Percentiles rank a stretch among this genome's conserved stretches.
phyloP scores from a whole-genome alignment of 495 filamentous ascomycete genomes.

The Pseudomonodictys pantanalensis region DNA sequence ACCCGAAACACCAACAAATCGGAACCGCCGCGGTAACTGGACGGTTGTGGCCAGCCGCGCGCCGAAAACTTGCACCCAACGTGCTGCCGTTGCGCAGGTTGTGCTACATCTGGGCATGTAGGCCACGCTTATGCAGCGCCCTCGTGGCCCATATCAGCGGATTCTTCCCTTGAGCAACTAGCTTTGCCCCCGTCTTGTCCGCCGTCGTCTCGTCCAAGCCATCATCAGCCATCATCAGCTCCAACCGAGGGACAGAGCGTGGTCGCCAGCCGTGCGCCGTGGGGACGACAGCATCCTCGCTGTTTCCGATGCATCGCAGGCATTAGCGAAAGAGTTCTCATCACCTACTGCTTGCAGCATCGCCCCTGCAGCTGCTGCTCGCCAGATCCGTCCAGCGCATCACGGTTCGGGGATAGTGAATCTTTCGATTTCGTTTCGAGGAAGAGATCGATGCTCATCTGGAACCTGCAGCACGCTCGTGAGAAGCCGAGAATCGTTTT shows the following conservation, averaged over 20 bases:
- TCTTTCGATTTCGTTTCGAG: neutral
- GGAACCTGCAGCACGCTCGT: constrained; percentile 2
- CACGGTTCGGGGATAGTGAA: constrained; percentile 1
- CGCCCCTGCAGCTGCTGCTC: constrained; percentile 25
- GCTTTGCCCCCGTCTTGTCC: neutral
- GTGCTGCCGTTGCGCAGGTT: constrained; percentile 8
- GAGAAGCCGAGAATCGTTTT: neutral
- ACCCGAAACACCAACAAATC: constrained; percentile 13
- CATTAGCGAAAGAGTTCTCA: constrained; percentile 27
- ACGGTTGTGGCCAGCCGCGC: constrained; percentile 6
- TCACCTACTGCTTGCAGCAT: constrained; percentile 12
- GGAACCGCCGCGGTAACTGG: constrained; percentile 10
- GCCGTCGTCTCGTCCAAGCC: neutral
- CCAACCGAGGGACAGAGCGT: neutral
- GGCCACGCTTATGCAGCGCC: constrained; percentile 16
- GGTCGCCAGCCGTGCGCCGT: neutral
- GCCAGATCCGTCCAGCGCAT: constrained; percentile 3
- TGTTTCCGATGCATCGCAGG: constrained; percentile 17
- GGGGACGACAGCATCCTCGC: neutral
- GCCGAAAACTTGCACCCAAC: constrained; percentile 1
- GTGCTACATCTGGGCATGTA: constrained; percentile 7
- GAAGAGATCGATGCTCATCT: neutral
- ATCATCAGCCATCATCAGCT: neutral
- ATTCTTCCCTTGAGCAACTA: neutral
- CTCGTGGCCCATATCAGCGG: neutral